phyloP scores from a whole-genome alignment of 441 rosid species.

The Brassica hybrid region DNA sequence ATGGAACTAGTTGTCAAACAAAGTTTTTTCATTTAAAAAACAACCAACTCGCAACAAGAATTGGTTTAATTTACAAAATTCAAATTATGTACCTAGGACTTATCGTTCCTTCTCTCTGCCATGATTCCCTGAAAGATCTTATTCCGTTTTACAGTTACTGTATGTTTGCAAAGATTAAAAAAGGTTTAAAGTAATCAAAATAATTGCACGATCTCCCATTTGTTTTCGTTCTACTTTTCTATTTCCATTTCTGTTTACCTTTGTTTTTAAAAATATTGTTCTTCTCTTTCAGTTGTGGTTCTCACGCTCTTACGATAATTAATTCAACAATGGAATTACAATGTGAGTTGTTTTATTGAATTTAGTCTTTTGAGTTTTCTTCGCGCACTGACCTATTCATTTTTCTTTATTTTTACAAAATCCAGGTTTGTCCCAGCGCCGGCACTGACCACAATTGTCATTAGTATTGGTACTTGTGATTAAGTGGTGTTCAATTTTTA shows the following conservation, averaged over 20 bases:
- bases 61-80: background rate
- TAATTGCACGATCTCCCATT: constrained; percentile 27
- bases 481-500: background rate
- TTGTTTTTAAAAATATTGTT: background rate
- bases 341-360: constrained; percentile 6
- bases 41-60: constrained; percentile 29
- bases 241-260: background rate
- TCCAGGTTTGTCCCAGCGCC: constrained; percentile 7
- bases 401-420: background rate
- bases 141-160: constrained; percentile 35
- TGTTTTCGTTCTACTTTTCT: background rate
- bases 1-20: constrained; percentile 23
- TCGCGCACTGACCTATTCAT: background rate
- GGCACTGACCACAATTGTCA: background rate
- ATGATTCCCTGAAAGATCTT: constrained; percentile 33
- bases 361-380: background rate
- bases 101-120: constrained; percentile 20
- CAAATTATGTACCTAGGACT: constrained; percentile 21
- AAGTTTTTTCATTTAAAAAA: background rate
- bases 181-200: background rate
- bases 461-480: background rate
- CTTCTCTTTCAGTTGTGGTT: constrained; percentile 33
- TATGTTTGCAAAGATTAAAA: constrained; percentile 5
- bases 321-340: constrained; percentile 25
- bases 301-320: constrained; percentile 30